Conservation (phyloP, 108 stramenopile species). For the Nannochloropsis oceanica region DNA sequence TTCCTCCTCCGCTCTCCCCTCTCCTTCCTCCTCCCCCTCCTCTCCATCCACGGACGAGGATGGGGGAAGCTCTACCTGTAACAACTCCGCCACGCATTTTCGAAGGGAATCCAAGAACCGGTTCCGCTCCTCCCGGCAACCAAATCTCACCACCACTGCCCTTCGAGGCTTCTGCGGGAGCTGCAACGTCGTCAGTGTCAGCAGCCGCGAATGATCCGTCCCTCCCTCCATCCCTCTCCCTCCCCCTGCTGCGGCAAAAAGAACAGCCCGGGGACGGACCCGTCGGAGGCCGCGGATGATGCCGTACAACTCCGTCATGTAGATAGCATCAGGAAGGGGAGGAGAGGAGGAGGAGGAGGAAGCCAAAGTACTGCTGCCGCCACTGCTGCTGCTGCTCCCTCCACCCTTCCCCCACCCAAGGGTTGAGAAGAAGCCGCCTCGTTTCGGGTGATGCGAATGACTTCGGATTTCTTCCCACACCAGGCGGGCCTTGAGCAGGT, state of each 20-base stretch:
- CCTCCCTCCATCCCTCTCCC: not conserved
- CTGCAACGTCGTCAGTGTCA: not conserved
- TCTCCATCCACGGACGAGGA: no score
- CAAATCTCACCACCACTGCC: not conserved
- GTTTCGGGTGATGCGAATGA: not conserved
- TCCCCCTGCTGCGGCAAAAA: not conserved
- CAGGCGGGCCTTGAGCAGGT: not conserved
- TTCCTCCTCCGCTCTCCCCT: no score
- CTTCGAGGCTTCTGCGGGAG: not conserved
- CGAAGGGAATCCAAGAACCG: not conserved
- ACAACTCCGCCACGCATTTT: no score
- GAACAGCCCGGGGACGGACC: not conserved
- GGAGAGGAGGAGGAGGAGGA: not conserved
- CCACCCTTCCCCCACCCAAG: not conserved
- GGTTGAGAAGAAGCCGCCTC: not conserved
- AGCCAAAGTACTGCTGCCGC: not conserved
- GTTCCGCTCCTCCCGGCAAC: not conserved
- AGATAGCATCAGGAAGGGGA: not conserved
- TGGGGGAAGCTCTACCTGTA: no score
- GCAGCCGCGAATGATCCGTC: not conserved
- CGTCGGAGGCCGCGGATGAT: not conserved
- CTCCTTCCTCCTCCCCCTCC: no score
- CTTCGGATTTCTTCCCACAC: not conserved
- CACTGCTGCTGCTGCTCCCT: not conserved
- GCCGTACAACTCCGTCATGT: not conserved